Percentiles rank a stretch among this genome's conserved stretches.
These are phyloP conservation scores for Pelargonium australe DNA, from an alignment of 441 rosid species.

Conservation along the genomic window DNA sequence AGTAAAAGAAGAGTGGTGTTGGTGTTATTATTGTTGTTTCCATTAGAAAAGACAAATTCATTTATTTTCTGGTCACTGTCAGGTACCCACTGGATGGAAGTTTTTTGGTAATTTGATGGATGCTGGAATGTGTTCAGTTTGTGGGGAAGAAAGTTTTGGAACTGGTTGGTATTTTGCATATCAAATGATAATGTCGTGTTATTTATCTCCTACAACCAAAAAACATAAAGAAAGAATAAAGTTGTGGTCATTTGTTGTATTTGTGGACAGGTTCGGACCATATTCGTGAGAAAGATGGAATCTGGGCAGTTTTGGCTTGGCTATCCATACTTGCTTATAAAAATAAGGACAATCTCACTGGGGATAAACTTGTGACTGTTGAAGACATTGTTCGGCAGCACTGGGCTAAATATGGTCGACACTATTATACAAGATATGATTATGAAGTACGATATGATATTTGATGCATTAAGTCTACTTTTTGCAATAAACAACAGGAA, in stretches of 20 bases:
- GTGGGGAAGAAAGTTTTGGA: constrained; percentile 99
- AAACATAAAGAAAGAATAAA: not conserved
- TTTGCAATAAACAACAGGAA: constrained; percentile 1
- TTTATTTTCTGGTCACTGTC: constrained; percentile 17
- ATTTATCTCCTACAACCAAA: not conserved
- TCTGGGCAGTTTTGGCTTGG: constrained; percentile 99
- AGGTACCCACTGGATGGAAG: constrained; percentile 99
- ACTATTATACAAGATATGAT: constrained; percentile 93
- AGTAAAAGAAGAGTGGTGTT: not conserved
- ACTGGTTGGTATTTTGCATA: constrained; percentile 50
- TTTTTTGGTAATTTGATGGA: constrained; percentile 99
- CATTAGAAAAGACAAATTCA: not conserved
- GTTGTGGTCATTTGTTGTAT: constrained; percentile 11
- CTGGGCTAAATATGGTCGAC: constrained; percentile 90
- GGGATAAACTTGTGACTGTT: constrained; percentile 70
- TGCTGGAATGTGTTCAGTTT: constrained; percentile 85
- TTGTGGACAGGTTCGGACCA: constrained; percentile 77
- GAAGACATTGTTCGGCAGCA: constrained; percentile 91
- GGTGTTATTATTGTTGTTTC: not conserved
- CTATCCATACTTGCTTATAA: constrained; percentile 80
- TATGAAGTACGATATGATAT: constrained; percentile 58
- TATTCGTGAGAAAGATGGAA: constrained; percentile 94
- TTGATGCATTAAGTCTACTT: not conserved
- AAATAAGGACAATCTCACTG: constrained; percentile 59
- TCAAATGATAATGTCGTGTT: not conserved